Conservation (phyloP, 208 protist genomes). For the Trypanosoma mega region DNA sequence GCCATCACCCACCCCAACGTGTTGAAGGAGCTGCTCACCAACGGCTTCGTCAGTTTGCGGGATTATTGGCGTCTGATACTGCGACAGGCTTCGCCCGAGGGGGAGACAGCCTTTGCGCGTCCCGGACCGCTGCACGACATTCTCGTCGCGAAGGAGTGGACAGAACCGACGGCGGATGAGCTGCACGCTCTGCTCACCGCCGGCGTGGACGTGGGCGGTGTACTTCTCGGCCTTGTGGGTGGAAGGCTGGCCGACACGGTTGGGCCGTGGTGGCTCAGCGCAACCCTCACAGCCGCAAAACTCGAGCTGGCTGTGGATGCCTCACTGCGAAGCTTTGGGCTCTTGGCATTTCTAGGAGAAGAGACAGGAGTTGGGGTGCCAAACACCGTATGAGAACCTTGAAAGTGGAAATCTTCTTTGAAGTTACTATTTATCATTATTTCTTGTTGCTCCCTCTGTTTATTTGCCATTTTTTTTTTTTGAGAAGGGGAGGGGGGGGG, state of each 20-base stretch:
- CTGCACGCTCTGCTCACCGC: conserved; percentile 33
- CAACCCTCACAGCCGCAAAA: conserved; percentile 76
- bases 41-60: conserved; percentile 68
- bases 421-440: too few relatives aligned
- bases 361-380: conserved; percentile 17
- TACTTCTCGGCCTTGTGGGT: conserved; percentile 53
- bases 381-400: neutral
- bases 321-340: conserved; percentile 73
- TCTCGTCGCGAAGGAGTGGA: conserved; percentile 26
- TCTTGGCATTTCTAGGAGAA: conserved; percentile 72
- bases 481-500: conserved; percentile 8
- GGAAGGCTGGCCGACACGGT: conserved; percentile 11
- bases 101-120: conserved; percentile 32
- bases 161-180: conserved; percentile 17
- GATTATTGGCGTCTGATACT: conserved; percentile 73
- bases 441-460: too few relatives aligned
- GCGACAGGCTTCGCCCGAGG: conserved; percentile 3
- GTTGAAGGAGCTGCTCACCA: conserved; percentile 57
- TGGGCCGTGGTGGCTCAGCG: conserved; percentile 75
- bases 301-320: conserved; percentile 82
- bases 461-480: too few relatives aligned
- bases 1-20: conserved; percentile 36
- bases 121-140: conserved; percentile 31
- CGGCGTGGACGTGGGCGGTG: conserved; percentile 56
- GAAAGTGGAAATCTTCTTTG: too few relatives aligned